These are phyloP conservation scores for Mimosa bimucronata DNA, from an alignment of 306 rosid species.

Conservation along the genomic window DNA sequence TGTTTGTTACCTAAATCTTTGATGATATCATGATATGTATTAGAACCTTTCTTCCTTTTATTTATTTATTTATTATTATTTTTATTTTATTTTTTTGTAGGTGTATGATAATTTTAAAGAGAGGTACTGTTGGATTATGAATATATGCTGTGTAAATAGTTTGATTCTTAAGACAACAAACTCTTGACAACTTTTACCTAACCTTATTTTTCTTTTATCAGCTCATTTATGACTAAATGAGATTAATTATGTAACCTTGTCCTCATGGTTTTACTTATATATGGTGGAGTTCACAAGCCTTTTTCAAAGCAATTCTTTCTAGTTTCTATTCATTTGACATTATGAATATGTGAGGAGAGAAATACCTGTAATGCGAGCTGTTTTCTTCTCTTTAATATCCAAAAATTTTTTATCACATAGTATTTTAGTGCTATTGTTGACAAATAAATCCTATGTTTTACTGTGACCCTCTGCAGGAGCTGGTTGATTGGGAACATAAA, in stretches of 20 bases:
- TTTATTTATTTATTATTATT: too few relatives aligned
- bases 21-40: neutral
- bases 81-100: too few relatives aligned
- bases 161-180: neutral
- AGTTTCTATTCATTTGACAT: neutral
- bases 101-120: neutral
- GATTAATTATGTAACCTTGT: slow-evolving; percentile 2
- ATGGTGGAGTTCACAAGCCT: slow-evolving; percentile 10
- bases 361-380: neutral
- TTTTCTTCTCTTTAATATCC: neutral
- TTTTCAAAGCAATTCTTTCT: neutral
- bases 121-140: neutral
- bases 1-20: neutral
- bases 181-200: neutral
- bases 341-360: neutral
- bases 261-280: neutral
- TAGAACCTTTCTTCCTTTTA: neutral
- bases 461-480: slow-evolving; percentile 48
- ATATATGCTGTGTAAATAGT: neutral
- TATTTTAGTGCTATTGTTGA: slow-evolving; percentile 10
- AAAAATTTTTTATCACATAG: neutral
- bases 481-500: slow-evolving; percentile 86
- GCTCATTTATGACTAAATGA: neutral
- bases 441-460: neutral
- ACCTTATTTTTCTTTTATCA: neutral